Conservation (phyloP, 805 yeast genomes). For the Candida ortonii region DNA sequence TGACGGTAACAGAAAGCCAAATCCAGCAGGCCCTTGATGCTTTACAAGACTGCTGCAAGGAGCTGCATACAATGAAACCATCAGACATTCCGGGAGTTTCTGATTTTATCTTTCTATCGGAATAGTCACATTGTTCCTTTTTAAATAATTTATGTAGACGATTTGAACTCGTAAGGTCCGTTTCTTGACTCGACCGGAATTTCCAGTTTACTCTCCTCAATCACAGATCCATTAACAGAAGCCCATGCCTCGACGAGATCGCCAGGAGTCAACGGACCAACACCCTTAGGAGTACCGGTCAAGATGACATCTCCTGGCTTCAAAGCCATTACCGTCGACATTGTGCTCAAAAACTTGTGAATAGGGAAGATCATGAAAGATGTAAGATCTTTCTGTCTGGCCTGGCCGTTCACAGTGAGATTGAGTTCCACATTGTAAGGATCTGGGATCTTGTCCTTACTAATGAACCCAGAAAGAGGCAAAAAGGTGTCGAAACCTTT, state of each 20-base stretch:
- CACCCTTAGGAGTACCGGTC: conserved; percentile 98
- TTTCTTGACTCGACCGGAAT: conserved; percentile 52
- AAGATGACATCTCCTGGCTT: conserved; percentile 87
- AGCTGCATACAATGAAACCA: conserved; percentile 11
- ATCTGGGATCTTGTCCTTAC: conserved; percentile 62
- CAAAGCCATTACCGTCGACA: conserved; percentile 87
- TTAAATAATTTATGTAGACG: background rate
- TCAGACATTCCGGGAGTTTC: conserved; percentile 21
- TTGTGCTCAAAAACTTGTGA: conserved; percentile 71
- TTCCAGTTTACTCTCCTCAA: conserved; percentile 49
- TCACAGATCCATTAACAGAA: conserved; percentile 49
- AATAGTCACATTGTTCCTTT: conserved; percentile 2
- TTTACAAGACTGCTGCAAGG: conserved; percentile 20
- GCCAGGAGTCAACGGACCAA: conserved; percentile 79
- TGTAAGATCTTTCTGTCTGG: conserved; percentile 72
- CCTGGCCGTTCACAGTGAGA: conserved; percentile 66
- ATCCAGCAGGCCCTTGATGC: conserved; percentile 16
- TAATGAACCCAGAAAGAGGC: conserved; percentile 76
- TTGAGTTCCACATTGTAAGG: conserved; percentile 68
- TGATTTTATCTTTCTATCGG: conserved; percentile 16
- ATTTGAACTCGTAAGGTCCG: conserved; percentile 57
- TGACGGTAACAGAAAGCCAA: conserved; percentile 19
- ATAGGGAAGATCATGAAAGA: conserved; percentile 85
- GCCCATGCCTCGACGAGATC: conserved; percentile 69
- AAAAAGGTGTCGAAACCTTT: conserved; percentile 96